Evolutionary conservation across 1,139 yeast genomes (phyloP), one percentile per base, ranked within the genome.

Genomic region (Taphrina flavorubra): DNA sequence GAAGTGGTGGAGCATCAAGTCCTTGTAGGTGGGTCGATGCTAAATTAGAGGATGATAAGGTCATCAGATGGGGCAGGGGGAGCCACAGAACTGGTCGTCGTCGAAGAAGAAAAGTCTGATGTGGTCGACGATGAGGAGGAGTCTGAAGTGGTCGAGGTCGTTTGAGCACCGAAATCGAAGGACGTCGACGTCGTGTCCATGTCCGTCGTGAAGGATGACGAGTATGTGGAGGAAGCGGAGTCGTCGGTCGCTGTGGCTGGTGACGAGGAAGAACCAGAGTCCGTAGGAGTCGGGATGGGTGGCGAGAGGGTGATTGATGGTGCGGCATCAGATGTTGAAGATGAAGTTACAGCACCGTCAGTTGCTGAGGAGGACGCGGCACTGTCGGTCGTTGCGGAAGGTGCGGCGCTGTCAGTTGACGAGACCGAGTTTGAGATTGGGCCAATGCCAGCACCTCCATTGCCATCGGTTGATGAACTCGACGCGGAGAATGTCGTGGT

Each of bases 361-460:
- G 1, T 39, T 2, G 42, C 14, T 6, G 11, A 14, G 14, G 42
- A 39, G 42, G 42, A 11, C 14, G 42, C 11, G 11, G 42, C 42
- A 39, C 42, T 39, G 31, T 25, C 31, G 31, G 42, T 25, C 4
- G 31, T 25, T 25, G 31, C 2, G 31, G 31, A 25, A 25, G 31
- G 4, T 25, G 31, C 31, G 31, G 31, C 31, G 31, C 31, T 14
- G 14, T 39, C 42, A 39, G 42, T 39, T 11, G 42, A 14, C 42
- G 11, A 14, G 6, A 14, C 11, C 14, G 42, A 11, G 14, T 14
- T 39, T 14, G 42, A 39, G 14, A 10, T 16, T 8, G 51, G 20
- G n/a, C 18, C 51, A 7, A 18, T n/a, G 51, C 18, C 51, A 18
- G 51, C 51, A n/a, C 51, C 51, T 13, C 51, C 51, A 46, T n/a